Evolutionary conservation across 2,329 filamentous ascomycete genomes (phyloP), one percentile per base, ranked within the genome.

Genomic region (Xylariaceae sp.): DNA sequence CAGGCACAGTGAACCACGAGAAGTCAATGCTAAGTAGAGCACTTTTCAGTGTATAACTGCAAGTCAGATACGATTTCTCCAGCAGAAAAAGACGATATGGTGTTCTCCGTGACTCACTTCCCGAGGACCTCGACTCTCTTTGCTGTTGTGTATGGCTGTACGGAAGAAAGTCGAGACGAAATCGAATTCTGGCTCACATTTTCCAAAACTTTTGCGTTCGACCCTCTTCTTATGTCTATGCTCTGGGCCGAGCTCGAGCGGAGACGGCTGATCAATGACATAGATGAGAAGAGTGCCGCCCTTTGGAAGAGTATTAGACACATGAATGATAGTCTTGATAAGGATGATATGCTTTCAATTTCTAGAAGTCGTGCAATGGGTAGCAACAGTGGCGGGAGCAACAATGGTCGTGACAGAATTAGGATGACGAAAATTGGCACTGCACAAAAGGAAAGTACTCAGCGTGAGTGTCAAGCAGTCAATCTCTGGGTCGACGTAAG

Each of bases 101-200:
- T 59, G 2, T 13, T 64, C 14, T 61, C 61, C 10, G 19, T 55
- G 1, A 64, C 62, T 0, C 54, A 45, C 47, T 62, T 63, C 45
- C 46, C 38, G 9, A 14, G 56, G 1, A 54, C 46, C 17, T 47
- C 55, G 4, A 19, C 49, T 6, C 57, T 48, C 12, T 50, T 57
- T 14, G 56, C 53, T 2, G 55, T 60, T 17, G 49, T 56, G 19
- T 64, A 64, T 42, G 62, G 61, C 7, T 61, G 56, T 34, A 60
- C 57, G 2, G 9, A 38, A 6, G n/a, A 50, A 1, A 14, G 16
- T 5, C 52, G 51, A 1, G 13, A 47, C 1, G 28, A 50, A 2
- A 53, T 48, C 28, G 12, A 3, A 6, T 1, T 1, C 0, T 58
- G 43, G 45, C 16, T 62, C 9, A 10, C 28, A 10, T 34, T 42